Percentiles rank a stretch among this genome's conserved stretches.
Evolutionary conservation across 495 filamentous ascomycete genomes (phyloP).

Genomic region (Saxophila tyrrhenica): DNA sequence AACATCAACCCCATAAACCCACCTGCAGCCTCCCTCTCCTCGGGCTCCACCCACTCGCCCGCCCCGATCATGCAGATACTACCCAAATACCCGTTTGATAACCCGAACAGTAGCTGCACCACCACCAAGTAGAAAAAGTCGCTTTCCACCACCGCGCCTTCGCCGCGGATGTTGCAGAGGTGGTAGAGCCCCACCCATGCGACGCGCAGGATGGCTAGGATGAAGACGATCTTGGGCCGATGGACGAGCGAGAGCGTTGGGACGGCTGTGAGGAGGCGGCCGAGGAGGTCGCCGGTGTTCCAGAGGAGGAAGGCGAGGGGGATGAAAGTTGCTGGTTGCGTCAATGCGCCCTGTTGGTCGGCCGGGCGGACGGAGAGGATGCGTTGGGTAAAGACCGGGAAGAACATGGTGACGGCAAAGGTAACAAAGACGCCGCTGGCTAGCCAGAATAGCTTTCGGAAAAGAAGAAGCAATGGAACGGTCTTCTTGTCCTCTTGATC

Average conservation of each 20-base stretch:
- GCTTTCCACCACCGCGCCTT: conserved; percentile 55
- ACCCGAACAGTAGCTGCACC: conserved; percentile 73
- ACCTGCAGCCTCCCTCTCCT: conserved; percentile 77
- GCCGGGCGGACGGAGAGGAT: conserved; percentile 51
- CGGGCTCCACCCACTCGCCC: conserved; percentile 59
- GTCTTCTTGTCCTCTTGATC: conserved; percentile 39
- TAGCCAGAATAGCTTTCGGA: conserved; percentile 63
- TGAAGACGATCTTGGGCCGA: conserved; percentile 52
- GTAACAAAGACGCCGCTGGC: conserved; percentile 60
- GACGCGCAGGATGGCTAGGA: conserved; percentile 48
- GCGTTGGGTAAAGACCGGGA: conserved; percentile 79
- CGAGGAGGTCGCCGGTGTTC: conserved; percentile 79
- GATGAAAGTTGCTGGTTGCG: conserved; percentile 66
- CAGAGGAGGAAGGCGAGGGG: conserved; percentile 86
- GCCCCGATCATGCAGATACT: conserved; percentile 86
- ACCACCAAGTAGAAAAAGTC: conserved; percentile 80
- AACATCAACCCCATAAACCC: conserved; percentile 89
- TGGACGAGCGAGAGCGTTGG: conserved; percentile 49
- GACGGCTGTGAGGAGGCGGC: conserved; percentile 57
- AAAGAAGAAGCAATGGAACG: conserved; percentile 54
- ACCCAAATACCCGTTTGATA: conserved; percentile 76
- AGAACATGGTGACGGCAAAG: conserved; percentile 83
- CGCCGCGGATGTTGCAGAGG: conserved; percentile 71
- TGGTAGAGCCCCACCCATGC: conserved; percentile 76
- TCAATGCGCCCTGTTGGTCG: conserved; percentile 43